Evolutionary conservation across 225 moss, liverwort and hornwort genomes (phyloP).

Genomic region (Polytrichum formosum): DNA sequence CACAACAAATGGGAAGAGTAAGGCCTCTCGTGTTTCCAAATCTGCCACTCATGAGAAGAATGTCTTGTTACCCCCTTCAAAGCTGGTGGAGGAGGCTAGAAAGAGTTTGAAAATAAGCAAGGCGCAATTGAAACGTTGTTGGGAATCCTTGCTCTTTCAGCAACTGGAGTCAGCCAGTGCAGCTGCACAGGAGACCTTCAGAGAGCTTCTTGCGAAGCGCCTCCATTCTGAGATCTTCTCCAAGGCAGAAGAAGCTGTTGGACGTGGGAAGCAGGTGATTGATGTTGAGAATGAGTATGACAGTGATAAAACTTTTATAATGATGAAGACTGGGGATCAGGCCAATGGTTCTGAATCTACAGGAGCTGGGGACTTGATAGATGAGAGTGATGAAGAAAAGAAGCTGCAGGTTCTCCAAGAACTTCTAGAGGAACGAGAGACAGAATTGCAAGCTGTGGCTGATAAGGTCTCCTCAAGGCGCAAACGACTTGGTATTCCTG

Average conservation of each 20-base stretch:
- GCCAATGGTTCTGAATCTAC: constrained; percentile 18
- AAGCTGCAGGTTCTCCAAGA: constrained; percentile 64
- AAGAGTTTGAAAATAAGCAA: constrained; percentile 66
- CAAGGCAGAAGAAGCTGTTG: constrained; percentile 47
- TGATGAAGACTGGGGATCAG: constrained; percentile 44
- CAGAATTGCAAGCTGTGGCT: constrained; percentile 75
- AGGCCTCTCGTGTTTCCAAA: constrained; percentile 16
- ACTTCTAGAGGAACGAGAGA: constrained; percentile 70
- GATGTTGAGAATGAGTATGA: constrained; percentile 73
- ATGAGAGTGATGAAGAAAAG: constrained; percentile 63
- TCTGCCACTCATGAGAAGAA: constrained; percentile 35
- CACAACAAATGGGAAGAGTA: constrained; percentile 20
- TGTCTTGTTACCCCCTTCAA: constrained; percentile 54
- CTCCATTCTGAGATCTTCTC: constrained; percentile 75
- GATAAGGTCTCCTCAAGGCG: constrained; percentile 53
- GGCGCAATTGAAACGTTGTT: constrained; percentile 81
- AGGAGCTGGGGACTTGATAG: constrained; percentile 36
- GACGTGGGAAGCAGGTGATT: constrained; percentile 57
- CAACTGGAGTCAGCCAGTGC: constrained; percentile 56
- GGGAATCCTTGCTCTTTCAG: constrained; percentile 83
- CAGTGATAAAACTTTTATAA: constrained; percentile 77
- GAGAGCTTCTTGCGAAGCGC: constrained; percentile 70
- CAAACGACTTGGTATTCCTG: constrained; percentile 46
- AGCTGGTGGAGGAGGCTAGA: constrained; percentile 54
- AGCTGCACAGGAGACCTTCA: constrained; percentile 64